Evolutionary conservation across 2,329 filamentous ascomycete species (phyloP), one percentile per base, ranked within the genome.

Genomic region (Moelleriella libera): DNA sequence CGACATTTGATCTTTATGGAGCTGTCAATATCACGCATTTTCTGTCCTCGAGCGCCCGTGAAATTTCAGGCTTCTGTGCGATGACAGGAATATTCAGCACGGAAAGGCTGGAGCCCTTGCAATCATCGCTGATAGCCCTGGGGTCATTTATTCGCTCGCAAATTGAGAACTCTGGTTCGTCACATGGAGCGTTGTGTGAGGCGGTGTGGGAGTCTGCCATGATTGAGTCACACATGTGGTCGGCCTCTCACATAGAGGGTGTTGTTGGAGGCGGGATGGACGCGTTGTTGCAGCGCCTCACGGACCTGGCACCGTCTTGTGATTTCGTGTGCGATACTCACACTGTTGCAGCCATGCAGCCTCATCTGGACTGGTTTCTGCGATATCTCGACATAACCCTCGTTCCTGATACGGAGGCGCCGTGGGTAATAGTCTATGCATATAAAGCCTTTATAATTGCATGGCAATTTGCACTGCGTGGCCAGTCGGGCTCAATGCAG

Each of bases 161-260:
- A 21, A 31, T 37, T 42, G 49, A 48, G 41, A 46, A 11, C 34
- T 14, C 39, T 34, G 30, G 45, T 34, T 29, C 48, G 10, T 46
- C 47, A 29, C 49, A 50, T 44, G 14, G 53, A 6, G 49, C 54
- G 4, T 48, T 60, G 3, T 61, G 58, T 45, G 57, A 61, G 11
- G 65, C 65, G 9, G 65, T 63, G 5, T 68, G 66, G 66, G 56
- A 66, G 42, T 66, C 58, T 6, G 66, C 64, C 37, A 68, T 67
- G 65, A 59, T 68, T 21, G 65, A 68, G 46, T 53, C 67, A 5
- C 64, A 65, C 45, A 57, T 68, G 40, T 68, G 66, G 66, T 68
- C 65, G 0, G 62, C 63, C 2, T 58, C 62, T 2, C 66, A 68
- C 47, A 68, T 64, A 0, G 57, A 59, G 3, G 66, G 65, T 0